Evolutionary conservation across 2,329 filamentous ascomycete species (phyloP).

Genomic region (Phyllosticta capitalensis): DNA sequence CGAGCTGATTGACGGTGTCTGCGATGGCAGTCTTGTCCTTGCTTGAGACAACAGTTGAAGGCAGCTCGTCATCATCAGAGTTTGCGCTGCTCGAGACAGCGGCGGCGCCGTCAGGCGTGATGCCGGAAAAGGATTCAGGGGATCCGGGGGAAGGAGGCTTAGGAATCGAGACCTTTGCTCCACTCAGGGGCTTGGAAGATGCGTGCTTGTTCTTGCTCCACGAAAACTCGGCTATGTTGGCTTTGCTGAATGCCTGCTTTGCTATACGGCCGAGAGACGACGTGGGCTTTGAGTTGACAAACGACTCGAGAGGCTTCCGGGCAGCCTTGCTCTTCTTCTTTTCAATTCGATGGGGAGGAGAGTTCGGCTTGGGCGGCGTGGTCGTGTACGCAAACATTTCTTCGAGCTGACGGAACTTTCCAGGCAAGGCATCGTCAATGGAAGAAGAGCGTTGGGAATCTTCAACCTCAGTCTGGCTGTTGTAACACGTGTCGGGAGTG

Average conservation of each 20-base stretch:
- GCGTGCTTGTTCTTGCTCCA: background rate
- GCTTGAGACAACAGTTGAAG: background rate
- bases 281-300: background rate
- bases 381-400: slow-evolving; percentile 2
- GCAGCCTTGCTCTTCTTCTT: background rate
- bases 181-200: background rate
- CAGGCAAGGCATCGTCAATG: background rate
- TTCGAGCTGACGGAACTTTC: background rate
- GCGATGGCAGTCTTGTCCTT: slow-evolving; percentile 12
- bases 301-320: background rate
- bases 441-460: background rate
- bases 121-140: background rate
- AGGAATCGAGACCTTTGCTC: background rate
- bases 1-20: slow-evolving; percentile 10
- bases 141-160: background rate
- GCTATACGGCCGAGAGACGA: background rate
- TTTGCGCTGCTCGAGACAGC: background rate
- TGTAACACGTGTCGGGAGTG: background rate
- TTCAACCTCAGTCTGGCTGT: background rate
- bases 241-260: background rate
- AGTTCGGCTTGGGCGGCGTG: background rate
- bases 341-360: background rate
- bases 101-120: background rate
- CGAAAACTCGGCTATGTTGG: background rate
- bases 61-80: background rate